Base-by-base conservation (phyloP, 116 monocot species). In the Phalaenopsis hybrid region DNA sequence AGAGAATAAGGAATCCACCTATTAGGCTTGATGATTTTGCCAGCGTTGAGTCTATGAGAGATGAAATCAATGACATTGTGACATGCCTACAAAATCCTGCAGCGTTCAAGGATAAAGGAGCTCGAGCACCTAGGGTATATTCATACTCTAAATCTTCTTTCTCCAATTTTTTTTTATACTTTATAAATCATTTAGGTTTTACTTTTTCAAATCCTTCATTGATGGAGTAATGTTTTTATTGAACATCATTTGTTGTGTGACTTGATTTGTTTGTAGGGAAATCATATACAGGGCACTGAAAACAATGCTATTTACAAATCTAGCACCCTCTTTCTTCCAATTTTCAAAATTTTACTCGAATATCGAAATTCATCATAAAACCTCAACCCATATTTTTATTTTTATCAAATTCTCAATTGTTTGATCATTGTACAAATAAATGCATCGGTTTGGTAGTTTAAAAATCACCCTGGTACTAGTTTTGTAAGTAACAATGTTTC, bases 1-100 rank as follows among this genome's bases (percentile, higher is more conserved):
- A 95, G 95, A 92, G 95, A 78, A 90, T 95, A 11, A 95, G 92
- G 79, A 95, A 95, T 84, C 95, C 95, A 55, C 95, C 95, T 73
- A 95, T 95, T 85, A 79, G 84, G 9, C 82, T 95, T 74, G 82
- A 76, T 57, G 92, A 90, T 77, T 95, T 95, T 88, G 83, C 95
- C 57, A 92, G 92, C 78, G 85, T 92, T 74, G 95, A 95, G 43
- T 95, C 95, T 75, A 92, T 95, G 95, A 89, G 85, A 84, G 95
- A 95, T 73, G 95, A 95, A 89, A 92, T 95, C 33, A 91, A 89
- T 81, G 95, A 95, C 81, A 92, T 95, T 78, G 92, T 95, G 57
- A 88, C 92, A 69, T 92, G 90, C 84, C 85, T 95, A 78, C 90
- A 86, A 84, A 89, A 95, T 85, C 95, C 95, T 0, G 83, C 84